phyloP scores from a whole-genome alignment of 495 filamentous ascomycete genomes.

The Talaromyces borbonicus region DNA sequence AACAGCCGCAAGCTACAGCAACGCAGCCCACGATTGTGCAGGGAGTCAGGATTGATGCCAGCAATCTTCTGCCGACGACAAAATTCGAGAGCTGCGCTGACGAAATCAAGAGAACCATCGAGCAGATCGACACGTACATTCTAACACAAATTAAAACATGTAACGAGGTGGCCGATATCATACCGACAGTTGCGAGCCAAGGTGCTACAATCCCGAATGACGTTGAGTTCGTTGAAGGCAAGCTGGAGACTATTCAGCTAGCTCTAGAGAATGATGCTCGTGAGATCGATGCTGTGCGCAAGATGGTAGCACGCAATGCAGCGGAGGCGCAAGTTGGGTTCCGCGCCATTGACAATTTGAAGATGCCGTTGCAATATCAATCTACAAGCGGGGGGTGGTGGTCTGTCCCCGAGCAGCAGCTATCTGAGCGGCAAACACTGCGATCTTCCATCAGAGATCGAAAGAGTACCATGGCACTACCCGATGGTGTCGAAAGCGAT shows the following conservation, averaged over 20 bases:
- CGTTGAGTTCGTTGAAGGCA: slow-evolving; percentile 61
- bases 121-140: slow-evolving; percentile 63
- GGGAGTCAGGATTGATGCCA: slow-evolving; percentile 68
- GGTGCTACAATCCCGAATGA: slow-evolving; percentile 60
- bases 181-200: slow-evolving; percentile 52
- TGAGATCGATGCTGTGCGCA: slow-evolving; percentile 56
- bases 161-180: slow-evolving; percentile 32
- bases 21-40: slow-evolving; percentile 37
- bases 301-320: slow-evolving; percentile 54
- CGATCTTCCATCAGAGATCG: slow-evolving; percentile 32
- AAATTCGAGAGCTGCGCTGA: slow-evolving; percentile 83
- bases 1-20: slow-evolving; percentile 40
- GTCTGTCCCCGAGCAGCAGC: slow-evolving; percentile 35
- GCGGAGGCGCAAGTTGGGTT: slow-evolving; percentile 65
- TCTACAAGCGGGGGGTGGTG: slow-evolving; percentile 33
- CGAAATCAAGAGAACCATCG: slow-evolving; percentile 67
- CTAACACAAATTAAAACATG: slow-evolving; percentile 54
- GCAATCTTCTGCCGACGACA: slow-evolving; percentile 71
- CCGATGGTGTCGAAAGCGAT: slow-evolving; percentile 53
- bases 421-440: slow-evolving; percentile 29
- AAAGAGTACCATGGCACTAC: slow-evolving; percentile 29
- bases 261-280: slow-evolving; percentile 63
- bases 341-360: slow-evolving; percentile 65
- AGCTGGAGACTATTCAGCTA: slow-evolving; percentile 62
- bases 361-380: slow-evolving; percentile 66